Conservation (phyloP, 2,329 filamentous ascomycete species). For the Ciborinia camelliae region DNA sequence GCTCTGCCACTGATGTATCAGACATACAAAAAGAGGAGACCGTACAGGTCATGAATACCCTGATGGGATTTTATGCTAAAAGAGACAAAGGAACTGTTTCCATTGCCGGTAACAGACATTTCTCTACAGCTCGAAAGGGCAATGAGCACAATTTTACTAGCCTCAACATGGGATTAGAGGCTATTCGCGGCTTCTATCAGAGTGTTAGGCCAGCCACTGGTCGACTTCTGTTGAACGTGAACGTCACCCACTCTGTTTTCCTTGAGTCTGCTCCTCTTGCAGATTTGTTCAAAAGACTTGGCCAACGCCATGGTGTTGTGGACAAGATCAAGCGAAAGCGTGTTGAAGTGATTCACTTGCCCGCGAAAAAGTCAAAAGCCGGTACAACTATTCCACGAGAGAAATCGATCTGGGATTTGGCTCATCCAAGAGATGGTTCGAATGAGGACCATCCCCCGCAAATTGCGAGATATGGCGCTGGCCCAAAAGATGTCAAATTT, state of each 20-base stretch:
- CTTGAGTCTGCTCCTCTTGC: conserved; percentile 47
- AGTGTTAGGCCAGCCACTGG: conserved; percentile 57
- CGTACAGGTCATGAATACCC: conserved; percentile 56
- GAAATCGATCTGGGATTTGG: conserved; percentile 48
- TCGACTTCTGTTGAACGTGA: conserved; percentile 59
- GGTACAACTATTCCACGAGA: conserved; percentile 38
- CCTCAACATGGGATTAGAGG: conserved; percentile 52
- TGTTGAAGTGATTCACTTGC: conserved; percentile 42
- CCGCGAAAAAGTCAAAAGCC: conserved; percentile 35
- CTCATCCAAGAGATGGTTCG: conserved; percentile 41
- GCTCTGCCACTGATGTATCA: conserved; percentile 16
- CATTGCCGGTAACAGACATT: conserved; percentile 52
- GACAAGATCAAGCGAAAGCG: conserved; percentile 41
- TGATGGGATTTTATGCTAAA: conserved; percentile 50
- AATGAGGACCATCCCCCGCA: conserved; percentile 39
- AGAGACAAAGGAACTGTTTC: conserved; percentile 40
- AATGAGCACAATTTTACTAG: conserved; percentile 28
- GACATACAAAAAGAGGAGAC: conserved; percentile 45
- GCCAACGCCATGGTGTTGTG: conserved; percentile 27
- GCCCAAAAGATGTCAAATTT: conserved; percentile 53
- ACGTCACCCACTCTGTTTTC: conserved; percentile 58
- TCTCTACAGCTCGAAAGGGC: conserved; percentile 40
- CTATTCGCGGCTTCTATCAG: conserved; percentile 58
- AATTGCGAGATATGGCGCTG: conserved; percentile 41
- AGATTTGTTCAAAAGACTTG: conserved; percentile 39